Percentiles rank a stretch among this genome's conserved stretches.
These are phyloP conservation scores for Ascomycota sp. DNA, from an alignment of 2,329 filamentous ascomycete species.

Conservation along the genomic window DNA sequence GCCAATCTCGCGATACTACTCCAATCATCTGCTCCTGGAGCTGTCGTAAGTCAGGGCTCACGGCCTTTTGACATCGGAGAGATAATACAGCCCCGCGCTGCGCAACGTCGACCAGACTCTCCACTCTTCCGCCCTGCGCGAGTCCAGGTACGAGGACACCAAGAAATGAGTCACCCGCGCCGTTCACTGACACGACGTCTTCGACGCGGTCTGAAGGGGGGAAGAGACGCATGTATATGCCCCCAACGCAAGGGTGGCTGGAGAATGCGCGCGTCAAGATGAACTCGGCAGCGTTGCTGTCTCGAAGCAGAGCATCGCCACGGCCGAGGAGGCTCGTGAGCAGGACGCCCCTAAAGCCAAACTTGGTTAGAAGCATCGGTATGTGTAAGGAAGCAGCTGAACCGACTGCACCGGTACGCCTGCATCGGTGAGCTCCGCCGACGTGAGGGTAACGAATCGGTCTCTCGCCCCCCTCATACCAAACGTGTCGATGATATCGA, in stretches of 20 bases:
- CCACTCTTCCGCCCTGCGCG: constrained; percentile 32
- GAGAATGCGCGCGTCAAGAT: constrained; percentile 45
- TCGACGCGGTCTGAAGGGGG: constrained; percentile 44
- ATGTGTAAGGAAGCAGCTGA: constrained; percentile 76
- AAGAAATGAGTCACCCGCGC: constrained; percentile 81
- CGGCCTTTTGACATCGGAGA: constrained; percentile 53
- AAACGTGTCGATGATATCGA: constrained; percentile 56
- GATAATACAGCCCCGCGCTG: constrained; percentile 67
- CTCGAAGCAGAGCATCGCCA: constrained; percentile 46
- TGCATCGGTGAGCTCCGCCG: constrained; percentile 45
- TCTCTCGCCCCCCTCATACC: constrained; percentile 58
- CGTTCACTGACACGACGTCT: constrained; percentile 77
- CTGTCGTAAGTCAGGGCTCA: constrained; percentile 35
- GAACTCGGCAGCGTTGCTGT: constrained; percentile 42
- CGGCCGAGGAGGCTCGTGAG: constrained; percentile 48
- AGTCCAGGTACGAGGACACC: constrained; percentile 69
- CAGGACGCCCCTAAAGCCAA: constrained; percentile 57
- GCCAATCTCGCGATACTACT: constrained; percentile 3
- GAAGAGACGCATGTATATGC: constrained; percentile 64
- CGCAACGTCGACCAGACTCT: constrained; percentile 54
- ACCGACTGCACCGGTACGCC: constrained; percentile 71
- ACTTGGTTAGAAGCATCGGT: constrained; percentile 65
- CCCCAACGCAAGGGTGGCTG: constrained; percentile 37
- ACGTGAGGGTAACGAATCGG: constrained; percentile 49
- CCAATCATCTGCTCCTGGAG: constrained; percentile 19